Evolutionary conservation across 805 yeast species (phyloP), one percentile per base, ranked within the genome.

Genomic region (Candida ponderosae): DNA sequence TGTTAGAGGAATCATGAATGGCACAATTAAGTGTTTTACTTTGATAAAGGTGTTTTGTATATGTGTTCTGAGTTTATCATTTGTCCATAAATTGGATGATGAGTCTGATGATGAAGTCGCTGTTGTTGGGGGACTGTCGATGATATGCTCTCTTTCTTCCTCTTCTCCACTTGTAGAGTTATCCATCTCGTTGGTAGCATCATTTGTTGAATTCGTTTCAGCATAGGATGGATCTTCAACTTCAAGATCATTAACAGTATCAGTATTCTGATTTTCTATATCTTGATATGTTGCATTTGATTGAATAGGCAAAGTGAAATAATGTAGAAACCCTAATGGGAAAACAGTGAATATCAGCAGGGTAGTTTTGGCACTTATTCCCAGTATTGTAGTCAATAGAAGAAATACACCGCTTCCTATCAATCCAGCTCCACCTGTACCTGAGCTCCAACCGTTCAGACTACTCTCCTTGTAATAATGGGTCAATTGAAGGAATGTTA

Each of bases 381-480:
- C 67, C 18, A 84, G 34, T 51, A 87, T 62, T 1, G 90, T 81
- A 0, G 97, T 90, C 48, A 85, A 42, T 1, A 81, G 46, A 70
- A 90, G 50, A 51, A 75, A 89, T 13, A 72, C 52, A 37, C 82
- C 84, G 36, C 89, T 76, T 0, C 97, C 98, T 16, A 75, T 70
- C 5, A 90, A 57, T 0, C 98, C 98, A 1, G 98, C 97, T 16
- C 87, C 95, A 4, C 98, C 97, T 0, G 97, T 90, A 1, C 98
- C 98, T 7, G 88, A 74, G 17, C 95, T 83, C 76, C 94, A 90
- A 1, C 95, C 97, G 35, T 80, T 76, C 33, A 90, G 63, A 4
- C 94, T 66, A n/a, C 54, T 46, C 15, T 67, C 66, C 16, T 66
- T 70, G 56, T 77, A 87, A 48, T 66, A 81, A 53, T 89, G 96